A percentile compares a stretch with the other conserved stretches of the same genome.
Evolutionary conservation across 2,329 filamentous ascomycete genomes (phyloP).

Genomic region (Cladosporium sp.): DNA sequence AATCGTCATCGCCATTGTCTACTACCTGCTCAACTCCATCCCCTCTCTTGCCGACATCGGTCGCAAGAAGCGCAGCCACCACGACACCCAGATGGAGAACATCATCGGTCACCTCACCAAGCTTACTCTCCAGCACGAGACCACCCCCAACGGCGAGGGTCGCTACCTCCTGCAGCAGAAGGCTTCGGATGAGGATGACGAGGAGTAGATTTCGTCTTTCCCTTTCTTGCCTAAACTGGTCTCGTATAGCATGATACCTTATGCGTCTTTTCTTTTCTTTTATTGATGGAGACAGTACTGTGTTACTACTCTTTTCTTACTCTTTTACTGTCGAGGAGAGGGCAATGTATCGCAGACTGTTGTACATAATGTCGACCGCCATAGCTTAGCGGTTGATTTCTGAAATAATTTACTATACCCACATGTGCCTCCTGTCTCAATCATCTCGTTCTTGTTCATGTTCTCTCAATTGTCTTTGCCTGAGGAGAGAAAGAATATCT

Average conservation of each 20-base stretch:
- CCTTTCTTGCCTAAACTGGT: constrained; percentile 11
- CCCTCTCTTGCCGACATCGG: constrained; percentile 62
- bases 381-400: constrained; percentile 15
- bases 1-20: constrained; percentile 66
- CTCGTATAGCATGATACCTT: constrained; percentile 22
- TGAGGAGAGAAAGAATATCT: no score
- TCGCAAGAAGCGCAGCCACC: constrained; percentile 60
- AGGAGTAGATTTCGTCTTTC: constrained; percentile 41
- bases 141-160: constrained; percentile 47
- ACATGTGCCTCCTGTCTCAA: constrained; percentile 23
- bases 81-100: constrained; percentile 67
- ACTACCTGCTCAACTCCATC: constrained; percentile 62
- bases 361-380: constrained; percentile 17
- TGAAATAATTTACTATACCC: constrained; percentile 19
- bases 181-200: constrained; percentile 49
- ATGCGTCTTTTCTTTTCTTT: constrained; percentile 17
- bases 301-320: constrained; percentile 19
- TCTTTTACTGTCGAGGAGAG: constrained; percentile 7
- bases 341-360: constrained; percentile 14
- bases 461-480: no score
- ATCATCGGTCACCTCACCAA: constrained; percentile 65
- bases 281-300: constrained; percentile 19
- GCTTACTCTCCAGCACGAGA: constrained; percentile 61
- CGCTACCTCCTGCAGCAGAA: constrained; percentile 48
- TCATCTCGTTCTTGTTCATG: constrained; percentile 24